These are phyloP conservation scores for Durotheca rogersii DNA, from an alignment of 495 filamentous ascomycete genomes.

Conservation along the genomic window DNA sequence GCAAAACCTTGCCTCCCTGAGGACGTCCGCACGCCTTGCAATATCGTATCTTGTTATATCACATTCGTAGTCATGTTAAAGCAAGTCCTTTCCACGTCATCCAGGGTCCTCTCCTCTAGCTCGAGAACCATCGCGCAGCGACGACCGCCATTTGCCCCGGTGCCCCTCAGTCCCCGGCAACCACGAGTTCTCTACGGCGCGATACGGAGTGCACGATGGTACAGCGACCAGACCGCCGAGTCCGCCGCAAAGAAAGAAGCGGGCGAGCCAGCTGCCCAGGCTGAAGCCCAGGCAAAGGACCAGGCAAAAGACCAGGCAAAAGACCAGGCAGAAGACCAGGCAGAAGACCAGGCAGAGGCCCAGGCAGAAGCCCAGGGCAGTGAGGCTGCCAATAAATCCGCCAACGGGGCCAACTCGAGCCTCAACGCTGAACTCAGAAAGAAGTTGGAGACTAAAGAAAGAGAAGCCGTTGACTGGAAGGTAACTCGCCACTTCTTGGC, in stretches of 20 bases:
- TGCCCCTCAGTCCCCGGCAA: conserved; percentile 32
- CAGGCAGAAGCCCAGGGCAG: conserved; percentile 37
- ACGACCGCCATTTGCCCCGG: conserved; percentile 35
- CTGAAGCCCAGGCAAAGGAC: conserved; percentile 37
- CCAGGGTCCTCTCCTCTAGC: conserved; percentile 38
- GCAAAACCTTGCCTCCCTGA: too few species aligned
- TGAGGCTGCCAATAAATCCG: conserved; percentile 27
- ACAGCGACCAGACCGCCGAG: conserved; percentile 46
- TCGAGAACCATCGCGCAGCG: conserved; percentile 28
- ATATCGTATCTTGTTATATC: too few species aligned
- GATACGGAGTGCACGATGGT: conserved; percentile 45
- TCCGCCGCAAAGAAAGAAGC: conserved; percentile 40
- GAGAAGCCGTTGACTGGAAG: conserved; percentile 83
- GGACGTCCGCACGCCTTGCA: too few species aligned
- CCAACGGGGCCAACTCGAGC: too few species aligned
- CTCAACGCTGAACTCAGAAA: conserved; percentile 49
- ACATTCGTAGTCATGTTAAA: conserved; percentile 44
- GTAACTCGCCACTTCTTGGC: conserved; percentile 51
- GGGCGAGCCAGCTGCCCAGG: conserved; percentile 34
- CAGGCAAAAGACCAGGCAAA: too few species aligned
- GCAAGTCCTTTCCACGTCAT: conserved; percentile 42
- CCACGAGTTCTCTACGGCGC: conserved; percentile 18
- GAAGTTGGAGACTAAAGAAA: conserved; percentile 81
- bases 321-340: conserved; percentile 41
- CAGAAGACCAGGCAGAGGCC: conserved; percentile 34